These are phyloP conservation scores for Entonaema liquescens DNA, from an alignment of 495 filamentous ascomycete genomes.

Conservation along the genomic window DNA sequence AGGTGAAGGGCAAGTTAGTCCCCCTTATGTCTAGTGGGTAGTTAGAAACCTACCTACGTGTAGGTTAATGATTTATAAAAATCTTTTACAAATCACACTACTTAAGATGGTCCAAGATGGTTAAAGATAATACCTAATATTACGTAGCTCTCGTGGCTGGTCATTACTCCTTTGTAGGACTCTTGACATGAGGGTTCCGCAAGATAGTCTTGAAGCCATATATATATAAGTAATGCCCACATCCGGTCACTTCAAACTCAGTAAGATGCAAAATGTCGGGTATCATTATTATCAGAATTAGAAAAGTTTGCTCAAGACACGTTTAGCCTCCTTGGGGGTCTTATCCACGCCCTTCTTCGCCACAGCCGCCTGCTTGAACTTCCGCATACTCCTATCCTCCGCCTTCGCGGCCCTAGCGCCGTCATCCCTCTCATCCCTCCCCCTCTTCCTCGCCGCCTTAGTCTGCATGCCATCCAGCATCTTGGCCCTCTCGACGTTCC, in stretches of 20 bases:
- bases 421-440: conserved; percentile 39
- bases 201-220: no score
- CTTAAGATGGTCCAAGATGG: no score
- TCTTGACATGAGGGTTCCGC: no score
- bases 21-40: background rate
- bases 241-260: background rate
- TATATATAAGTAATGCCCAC: no score
- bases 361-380: conserved; percentile 77
- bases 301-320: conserved; percentile 85
- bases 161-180: no score
- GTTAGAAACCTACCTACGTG: background rate
- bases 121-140: no score
- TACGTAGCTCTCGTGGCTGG: no score
- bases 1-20: background rate
- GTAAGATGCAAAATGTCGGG: conserved; percentile 19
- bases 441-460: conserved; percentile 68
- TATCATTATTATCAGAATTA: conserved; percentile 51
- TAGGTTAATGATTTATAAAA: background rate
- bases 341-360: conserved; percentile 58
- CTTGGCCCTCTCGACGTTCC: conserved; percentile 78
- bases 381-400: conserved; percentile 53
- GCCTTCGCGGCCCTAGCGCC: conserved; percentile 1
- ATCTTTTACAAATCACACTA: background rate
- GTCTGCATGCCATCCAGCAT: conserved; percentile 74
- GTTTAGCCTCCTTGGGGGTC: conserved; percentile 73